Base-by-base conservation (phyloP, 176 grass and related monocot species). In the Juncus effusus region DNA sequence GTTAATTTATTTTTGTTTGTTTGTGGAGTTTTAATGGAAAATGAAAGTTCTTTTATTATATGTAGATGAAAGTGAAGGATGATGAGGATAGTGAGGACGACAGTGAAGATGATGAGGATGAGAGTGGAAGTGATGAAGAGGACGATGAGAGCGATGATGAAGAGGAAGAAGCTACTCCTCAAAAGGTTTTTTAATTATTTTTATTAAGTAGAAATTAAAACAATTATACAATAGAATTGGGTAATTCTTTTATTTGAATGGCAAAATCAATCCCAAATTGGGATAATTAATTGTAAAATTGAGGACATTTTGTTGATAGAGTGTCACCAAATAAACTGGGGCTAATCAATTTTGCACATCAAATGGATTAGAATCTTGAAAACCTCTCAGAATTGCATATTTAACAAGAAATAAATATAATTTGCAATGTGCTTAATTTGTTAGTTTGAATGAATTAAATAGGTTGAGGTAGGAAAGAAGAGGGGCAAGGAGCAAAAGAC, bases 91-190 rank as follows among this genome's bases (percentile, higher is more conserved):
- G 74, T 9, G 71, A 81, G 0, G 64, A 45, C 0, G 72, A 81
- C 0, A 67, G 54, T 2, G 51, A 73, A 2, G 65, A 71, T 0
- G 58, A 68, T 4, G 73, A 67, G 3, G 60, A 66, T 36, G 79
- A 77, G 0, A 61, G 72, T 5, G 79, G 74, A 0, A 53, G 60
- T 10, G 81, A 86, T 14, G 80, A 81, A 4, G 65, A 76, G 62
- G 80, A 74, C 1, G 63, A 68, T n/a, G 75, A 74, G 36, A 45
- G 80, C 76, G 41, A 77, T 16, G 81, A 79, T 3, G 87, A 86
- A 37, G 77, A 90, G 16, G 65, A 95, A 10, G 85, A 97, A 62
- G 80, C 79, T 41, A 92, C 93, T 62, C 93, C 93, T 12, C 75
- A 89, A 75, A 95, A 89, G 85, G 92, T 86, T 65, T 49, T 41